Conservation (phyloP, 371 early-diverging fungal genomes). For the Circinella minor region DNA sequence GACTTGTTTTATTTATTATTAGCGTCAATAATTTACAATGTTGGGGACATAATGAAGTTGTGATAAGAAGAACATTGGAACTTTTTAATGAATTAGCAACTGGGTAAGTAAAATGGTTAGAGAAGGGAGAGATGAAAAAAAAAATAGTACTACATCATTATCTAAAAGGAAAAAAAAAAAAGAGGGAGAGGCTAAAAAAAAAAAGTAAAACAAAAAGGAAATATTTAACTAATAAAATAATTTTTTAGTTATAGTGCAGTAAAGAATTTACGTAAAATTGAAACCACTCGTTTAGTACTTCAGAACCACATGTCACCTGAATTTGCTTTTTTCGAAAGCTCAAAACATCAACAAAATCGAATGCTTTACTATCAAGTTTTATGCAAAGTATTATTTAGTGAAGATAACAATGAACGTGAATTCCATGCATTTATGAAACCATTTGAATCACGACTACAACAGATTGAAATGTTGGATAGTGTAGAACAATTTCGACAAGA, state of each 20-base stretch:
- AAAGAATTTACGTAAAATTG: constrained; percentile 75
- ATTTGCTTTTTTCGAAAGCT: constrained; percentile 69
- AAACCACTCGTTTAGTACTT: constrained; percentile 69
- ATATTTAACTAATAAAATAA: too few relatives aligned
- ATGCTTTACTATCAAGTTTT: constrained; percentile 80
- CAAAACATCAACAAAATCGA: constrained; percentile 58
- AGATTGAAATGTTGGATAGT: constrained; percentile 39
- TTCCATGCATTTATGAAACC: constrained; percentile 80
- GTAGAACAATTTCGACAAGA: constrained; percentile 53
- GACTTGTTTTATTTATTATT: not conserved
- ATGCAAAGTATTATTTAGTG: constrained; percentile 77
- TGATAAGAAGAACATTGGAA: constrained; percentile 48
- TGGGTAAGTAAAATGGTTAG: constrained; percentile 57
- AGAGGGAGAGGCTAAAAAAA: not conserved
- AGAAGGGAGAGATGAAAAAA: not conserved
- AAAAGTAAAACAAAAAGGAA: too few relatives aligned
- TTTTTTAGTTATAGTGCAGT: constrained; percentile 63
- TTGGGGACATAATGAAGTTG: constrained; percentile 33
- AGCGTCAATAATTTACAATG: constrained; percentile 29
- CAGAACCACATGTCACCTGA: constrained; percentile 73
- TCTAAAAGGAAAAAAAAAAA: not conserved
- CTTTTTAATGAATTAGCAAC: constrained; percentile 79
- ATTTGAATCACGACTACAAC: constrained; percentile 62
- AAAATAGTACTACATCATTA: too few relatives aligned
- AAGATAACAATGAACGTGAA: constrained; percentile 60